phyloP scores from a whole-genome alignment of 2,329 filamentous ascomycete species.

The Grosmannia penicillata region DNA sequence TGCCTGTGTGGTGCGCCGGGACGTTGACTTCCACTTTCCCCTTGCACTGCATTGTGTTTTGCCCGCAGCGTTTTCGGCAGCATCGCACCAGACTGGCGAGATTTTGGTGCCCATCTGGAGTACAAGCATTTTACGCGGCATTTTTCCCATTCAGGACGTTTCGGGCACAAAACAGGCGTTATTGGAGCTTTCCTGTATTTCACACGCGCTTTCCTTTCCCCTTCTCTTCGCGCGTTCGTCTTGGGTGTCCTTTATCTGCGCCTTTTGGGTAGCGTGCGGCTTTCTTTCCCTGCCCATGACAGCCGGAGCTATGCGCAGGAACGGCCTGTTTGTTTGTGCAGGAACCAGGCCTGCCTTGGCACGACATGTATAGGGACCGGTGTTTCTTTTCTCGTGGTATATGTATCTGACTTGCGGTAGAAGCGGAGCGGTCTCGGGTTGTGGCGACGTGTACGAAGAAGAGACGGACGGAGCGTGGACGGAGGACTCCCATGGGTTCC shows the following conservation, averaged over 20 bases:
- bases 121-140: constrained; percentile 3
- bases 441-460: too few species aligned
- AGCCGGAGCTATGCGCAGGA: not conserved
- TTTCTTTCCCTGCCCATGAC: too few species aligned
- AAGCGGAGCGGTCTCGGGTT: too few species aligned
- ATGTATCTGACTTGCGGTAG: too few species aligned
- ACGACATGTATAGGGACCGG: not conserved
- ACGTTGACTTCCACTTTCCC: not conserved
- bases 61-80: constrained; percentile 7
- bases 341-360: constrained; percentile 1
- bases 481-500: too few species aligned
- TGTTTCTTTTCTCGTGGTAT: not conserved
- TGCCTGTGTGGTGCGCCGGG: not conserved
- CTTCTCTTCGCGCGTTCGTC: too few species aligned
- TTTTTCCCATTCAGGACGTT: constrained; percentile 1
- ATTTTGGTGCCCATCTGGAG: constrained; percentile 4
- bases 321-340: not conserved
- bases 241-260: too few species aligned
- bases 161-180: too few species aligned
- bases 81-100: constrained; percentile 2
- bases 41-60: not conserved
- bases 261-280: too few species aligned
- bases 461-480: too few species aligned
- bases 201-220: not conserved
- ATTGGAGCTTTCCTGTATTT: constrained; percentile 3